These are phyloP conservation scores for Yamadazyma olivae DNA, from an alignment of 805 yeast species.

Conservation along the genomic window DNA sequence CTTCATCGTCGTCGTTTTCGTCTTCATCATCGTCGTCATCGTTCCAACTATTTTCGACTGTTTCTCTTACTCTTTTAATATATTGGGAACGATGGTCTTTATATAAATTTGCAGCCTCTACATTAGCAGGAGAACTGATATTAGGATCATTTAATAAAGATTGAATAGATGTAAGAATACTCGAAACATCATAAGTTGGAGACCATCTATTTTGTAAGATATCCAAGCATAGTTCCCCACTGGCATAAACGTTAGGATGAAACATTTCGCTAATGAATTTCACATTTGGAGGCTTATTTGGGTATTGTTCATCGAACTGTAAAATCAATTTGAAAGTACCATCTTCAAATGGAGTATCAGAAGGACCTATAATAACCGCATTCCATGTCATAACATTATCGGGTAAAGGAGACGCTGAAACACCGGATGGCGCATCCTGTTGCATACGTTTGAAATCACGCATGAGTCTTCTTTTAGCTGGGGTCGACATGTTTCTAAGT, in stretches of 20 bases:
- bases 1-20: conserved; percentile 28
- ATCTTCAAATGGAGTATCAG: conserved; percentile 97
- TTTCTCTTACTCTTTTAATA: conserved; percentile 84
- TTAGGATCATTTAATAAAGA: conserved; percentile 93
- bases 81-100: conserved; percentile 94
- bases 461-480: conserved; percentile 98
- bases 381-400: conserved; percentile 97
- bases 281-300: conserved; percentile 94
- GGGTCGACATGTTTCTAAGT: conserved; percentile 83
- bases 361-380: conserved; percentile 96
- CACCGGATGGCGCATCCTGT: conserved; percentile 97
- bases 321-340: conserved; percentile 87
- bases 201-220: conserved; percentile 97
- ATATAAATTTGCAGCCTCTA: conserved; percentile 93
- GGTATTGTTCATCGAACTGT: conserved; percentile 95
- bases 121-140: conserved; percentile 95
- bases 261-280: conserved; percentile 92
- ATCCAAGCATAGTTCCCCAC: conserved; percentile 93
- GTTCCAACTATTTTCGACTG: conserved; percentile 93
- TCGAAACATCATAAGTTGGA: conserved; percentile 96
- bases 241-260: conserved; percentile 95
- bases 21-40: conserved; percentile 64
- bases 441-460: conserved; percentile 98
- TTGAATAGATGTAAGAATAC: conserved; percentile 90
- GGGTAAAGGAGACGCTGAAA: conserved; percentile 93